A percentile compares a stretch with the other conserved stretches of the same genome.
Evolutionary conservation across 345 rosid genomes (phyloP).

Genomic region (Populus tremula): DNA sequence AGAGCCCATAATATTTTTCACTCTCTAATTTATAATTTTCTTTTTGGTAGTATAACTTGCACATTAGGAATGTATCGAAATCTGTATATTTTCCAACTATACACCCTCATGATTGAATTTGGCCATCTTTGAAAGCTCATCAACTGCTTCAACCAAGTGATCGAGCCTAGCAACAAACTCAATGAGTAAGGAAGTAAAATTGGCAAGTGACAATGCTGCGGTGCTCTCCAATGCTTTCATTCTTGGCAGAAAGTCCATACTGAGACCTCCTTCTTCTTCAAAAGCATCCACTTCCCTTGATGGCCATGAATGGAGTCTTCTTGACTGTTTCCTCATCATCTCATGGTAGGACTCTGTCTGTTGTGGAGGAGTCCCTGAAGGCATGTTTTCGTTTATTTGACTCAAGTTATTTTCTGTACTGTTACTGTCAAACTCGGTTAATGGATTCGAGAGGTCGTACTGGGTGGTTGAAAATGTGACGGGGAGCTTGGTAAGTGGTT

Average conservation of each 20-base stretch:
- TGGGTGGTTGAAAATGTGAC: conserved; percentile 14
- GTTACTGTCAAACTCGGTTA: conserved; percentile 14
- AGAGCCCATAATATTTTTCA: neutral
- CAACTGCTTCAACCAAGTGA: conserved; percentile 62
- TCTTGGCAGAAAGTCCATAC: conserved; percentile 32
- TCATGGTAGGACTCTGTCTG: conserved; percentile 45
- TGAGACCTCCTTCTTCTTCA: conserved; percentile 44
- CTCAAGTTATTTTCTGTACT: conserved; percentile 3
- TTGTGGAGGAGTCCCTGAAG: conserved; percentile 13
- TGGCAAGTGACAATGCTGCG: conserved; percentile 53
- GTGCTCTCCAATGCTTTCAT: conserved; percentile 62
- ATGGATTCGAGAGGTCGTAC: conserved; percentile 11
- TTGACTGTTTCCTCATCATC: conserved; percentile 54
- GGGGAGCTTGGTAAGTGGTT: conserved; percentile 23
- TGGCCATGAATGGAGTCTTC: conserved; percentile 61
- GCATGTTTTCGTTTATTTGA: neutral
- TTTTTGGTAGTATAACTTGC: neutral
- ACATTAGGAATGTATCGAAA: neutral
- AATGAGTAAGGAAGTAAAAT: conserved; percentile 56
- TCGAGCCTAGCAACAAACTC: conserved; percentile 65
- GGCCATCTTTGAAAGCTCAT: conserved; percentile 52
- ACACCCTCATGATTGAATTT: conserved; percentile 41
- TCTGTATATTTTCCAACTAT: conserved; percentile 14
- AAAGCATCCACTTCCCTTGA: conserved; percentile 52
- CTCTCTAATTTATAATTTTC: too few species aligned